These are phyloP conservation scores for Solanum corneliomulleri DNA, from an alignment of 257 asterid species.

Conservation along the genomic window DNA sequence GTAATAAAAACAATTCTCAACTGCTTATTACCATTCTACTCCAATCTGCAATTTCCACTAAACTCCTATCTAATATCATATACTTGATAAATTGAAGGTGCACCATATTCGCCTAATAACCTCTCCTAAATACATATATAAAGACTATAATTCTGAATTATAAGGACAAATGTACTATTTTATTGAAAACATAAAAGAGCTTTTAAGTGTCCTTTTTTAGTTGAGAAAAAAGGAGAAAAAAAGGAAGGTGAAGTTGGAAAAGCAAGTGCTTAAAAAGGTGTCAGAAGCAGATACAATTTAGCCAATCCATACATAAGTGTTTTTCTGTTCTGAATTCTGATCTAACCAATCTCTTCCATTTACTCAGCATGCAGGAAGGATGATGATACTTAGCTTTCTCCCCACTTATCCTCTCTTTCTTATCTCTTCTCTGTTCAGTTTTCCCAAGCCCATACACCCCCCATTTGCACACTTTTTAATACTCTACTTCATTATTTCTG, in stretches of 20 bases:
- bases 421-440: slow-evolving; percentile 17
- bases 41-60: background rate
- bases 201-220: background rate
- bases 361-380: slow-evolving; percentile 23
- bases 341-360: slow-evolving; percentile 26
- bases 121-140: background rate
- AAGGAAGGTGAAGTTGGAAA: background rate
- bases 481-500: slow-evolving; percentile 7
- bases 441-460: slow-evolving; percentile 40
- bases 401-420: slow-evolving; percentile 13
- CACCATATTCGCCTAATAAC: background rate
- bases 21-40: background rate
- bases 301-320: slow-evolving; percentile 13
- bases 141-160: background rate
- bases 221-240: background rate
- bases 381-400: slow-evolving; percentile 1
- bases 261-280: background rate
- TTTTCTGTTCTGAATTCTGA: background rate
- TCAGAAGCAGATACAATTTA: slow-evolving; percentile 22
- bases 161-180: background rate
- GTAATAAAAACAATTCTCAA: background rate
- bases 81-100: background rate
- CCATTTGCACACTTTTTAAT: slow-evolving; percentile 31
- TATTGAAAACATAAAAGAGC: background rate
- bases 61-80: background rate